A percentile compares a stretch with the other conserved stretches of the same genome.
Conservation (phyloP, 441 rosid genomes). For the Metrosideros polymorpha region DNA sequence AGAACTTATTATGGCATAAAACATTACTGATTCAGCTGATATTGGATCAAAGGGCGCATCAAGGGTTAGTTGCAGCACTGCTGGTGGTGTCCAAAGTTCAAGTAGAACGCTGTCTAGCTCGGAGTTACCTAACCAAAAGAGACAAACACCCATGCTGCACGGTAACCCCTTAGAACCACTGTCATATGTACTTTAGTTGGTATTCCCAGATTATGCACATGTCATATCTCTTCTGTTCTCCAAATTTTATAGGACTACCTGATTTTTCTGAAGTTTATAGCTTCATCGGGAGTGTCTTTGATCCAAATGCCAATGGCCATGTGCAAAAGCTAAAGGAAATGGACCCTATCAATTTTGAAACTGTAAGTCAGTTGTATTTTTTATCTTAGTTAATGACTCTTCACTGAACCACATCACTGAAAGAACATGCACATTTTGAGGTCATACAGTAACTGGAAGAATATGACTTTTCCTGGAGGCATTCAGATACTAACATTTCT, state of each 20-base stretch:
- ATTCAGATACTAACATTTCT: not conserved
- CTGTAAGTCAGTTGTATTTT: conserved; percentile 28
- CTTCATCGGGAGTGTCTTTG: conserved; percentile 66
- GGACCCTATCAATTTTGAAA: conserved; percentile 75
- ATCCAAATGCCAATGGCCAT: conserved; percentile 41
- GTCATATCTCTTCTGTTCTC: conserved; percentile 5
- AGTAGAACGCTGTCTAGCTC: conserved; percentile 26
- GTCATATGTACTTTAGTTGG: not conserved
- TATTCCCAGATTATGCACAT: not conserved
- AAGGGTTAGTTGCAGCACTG: conserved; percentile 30
- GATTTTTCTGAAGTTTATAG: conserved; percentile 63
- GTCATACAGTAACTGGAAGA: not conserved
- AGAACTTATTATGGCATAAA: conserved; percentile 55
- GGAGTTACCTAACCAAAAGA: conserved; percentile 34
- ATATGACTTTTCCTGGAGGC: not conserved
- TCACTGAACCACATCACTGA: not conserved
- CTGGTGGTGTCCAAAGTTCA: conserved; percentile 33
- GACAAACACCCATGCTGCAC: conserved; percentile 42
- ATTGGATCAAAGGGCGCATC: conserved; percentile 60
- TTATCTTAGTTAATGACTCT: not conserved
- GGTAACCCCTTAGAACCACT: conserved; percentile 31
- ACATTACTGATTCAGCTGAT: conserved; percentile 81
- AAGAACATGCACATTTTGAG: not conserved
- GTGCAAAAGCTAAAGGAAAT: conserved; percentile 54
- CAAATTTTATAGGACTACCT: conserved; percentile 32